Conservation (phyloP, 2,329 filamentous ascomycete genomes). For the Clarireedia hainanense region DNA sequence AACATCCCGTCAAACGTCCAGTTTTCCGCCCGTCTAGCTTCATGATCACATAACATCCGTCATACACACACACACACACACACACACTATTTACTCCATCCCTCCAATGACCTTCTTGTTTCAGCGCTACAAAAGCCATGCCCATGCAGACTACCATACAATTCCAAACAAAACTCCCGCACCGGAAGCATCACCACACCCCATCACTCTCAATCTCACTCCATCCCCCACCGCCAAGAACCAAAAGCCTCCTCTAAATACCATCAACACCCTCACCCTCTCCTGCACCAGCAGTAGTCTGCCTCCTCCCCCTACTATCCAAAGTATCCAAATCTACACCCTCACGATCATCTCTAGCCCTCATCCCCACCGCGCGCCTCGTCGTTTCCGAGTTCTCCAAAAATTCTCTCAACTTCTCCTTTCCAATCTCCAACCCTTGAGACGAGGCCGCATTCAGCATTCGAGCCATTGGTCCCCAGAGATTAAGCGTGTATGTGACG, state of each 20-base stretch:
- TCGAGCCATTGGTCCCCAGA: conserved; percentile 91
- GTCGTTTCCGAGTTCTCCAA: conserved; percentile 81
- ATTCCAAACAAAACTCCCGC: no score
- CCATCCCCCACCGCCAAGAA: neutral
- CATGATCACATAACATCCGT: no score
- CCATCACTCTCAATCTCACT: neutral
- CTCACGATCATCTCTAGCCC: conserved; percentile 35
- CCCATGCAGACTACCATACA: no score
- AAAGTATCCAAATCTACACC: conserved; percentile 51
- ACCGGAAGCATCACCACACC: no score
- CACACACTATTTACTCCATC: no score
- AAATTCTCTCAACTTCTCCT: conserved; percentile 84
- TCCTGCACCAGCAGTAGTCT: conserved; percentile 29
- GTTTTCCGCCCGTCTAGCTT: no score
- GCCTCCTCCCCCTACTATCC: conserved; percentile 51
- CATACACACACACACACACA: no score
- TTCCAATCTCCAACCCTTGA: conserved; percentile 86
- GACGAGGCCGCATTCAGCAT: conserved; percentile 84
- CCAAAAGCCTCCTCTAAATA: conserved; percentile 13
- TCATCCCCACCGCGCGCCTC: conserved; percentile 74
- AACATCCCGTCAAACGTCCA: no score
- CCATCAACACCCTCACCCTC: conserved; percentile 50
- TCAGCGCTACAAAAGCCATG: no score
- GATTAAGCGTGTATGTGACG: conserved; percentile 85
- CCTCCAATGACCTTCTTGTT: no score